Conservation (phyloP, 169 alveolate genomes). For the Cryptosporidium ryanae region DNA sequence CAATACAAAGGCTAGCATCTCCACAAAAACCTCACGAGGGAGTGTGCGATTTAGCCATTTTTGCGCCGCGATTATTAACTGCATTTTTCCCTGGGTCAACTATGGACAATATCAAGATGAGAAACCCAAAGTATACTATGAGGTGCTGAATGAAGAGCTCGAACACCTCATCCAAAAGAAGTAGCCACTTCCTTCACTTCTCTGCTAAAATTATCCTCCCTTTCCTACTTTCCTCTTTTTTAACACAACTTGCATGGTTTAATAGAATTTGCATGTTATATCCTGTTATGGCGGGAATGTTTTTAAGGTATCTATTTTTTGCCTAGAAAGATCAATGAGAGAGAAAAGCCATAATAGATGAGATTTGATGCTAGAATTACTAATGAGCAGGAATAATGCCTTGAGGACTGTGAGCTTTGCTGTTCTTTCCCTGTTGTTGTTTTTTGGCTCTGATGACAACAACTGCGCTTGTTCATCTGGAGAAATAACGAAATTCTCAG, state of each 20-base stretch:
- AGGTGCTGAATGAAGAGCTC: not conserved
- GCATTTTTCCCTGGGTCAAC: constrained; percentile 54
- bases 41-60: constrained; percentile 2
- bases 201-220: not conserved
- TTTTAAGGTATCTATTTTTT: not conserved
- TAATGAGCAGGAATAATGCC: too few relatives aligned
- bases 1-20: too few relatives aligned
- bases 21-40: too few relatives aligned
- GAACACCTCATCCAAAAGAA: not conserved
- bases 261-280: not conserved
- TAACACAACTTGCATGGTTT: not conserved
- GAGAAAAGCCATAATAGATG: too few relatives aligned
- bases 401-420: too few relatives aligned
- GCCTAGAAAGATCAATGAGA: not conserved
- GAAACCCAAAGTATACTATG: not conserved
- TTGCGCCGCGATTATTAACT: constrained; percentile 14
- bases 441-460: too few relatives aligned
- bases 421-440: too few relatives aligned
- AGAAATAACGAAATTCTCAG: not conserved
- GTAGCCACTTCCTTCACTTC: not conserved
- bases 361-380: too few relatives aligned
- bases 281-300: constrained; percentile 3
- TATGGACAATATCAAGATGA: constrained; percentile 24
- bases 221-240: not conserved
- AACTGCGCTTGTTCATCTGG: too few relatives aligned